These are phyloP conservation scores for Rhodotorula toruloides DNA, from an alignment of 768 basidiomycete genomes.

Conservation along the genomic window DNA sequence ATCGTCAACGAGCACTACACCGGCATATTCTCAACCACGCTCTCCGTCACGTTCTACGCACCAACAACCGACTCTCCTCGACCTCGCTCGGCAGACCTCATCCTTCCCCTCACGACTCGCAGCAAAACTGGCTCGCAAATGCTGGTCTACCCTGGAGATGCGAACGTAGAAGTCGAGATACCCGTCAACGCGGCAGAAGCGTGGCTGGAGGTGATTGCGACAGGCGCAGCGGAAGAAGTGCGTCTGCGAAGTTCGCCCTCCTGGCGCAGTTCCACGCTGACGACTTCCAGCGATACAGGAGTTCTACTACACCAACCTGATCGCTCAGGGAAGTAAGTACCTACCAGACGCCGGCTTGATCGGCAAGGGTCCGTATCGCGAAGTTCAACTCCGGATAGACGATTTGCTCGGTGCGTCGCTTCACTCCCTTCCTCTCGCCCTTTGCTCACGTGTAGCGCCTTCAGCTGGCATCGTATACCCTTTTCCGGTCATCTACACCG, in stretches of 20 bases:
- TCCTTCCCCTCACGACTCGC: conserved; percentile 13
- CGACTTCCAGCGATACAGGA: not conserved
- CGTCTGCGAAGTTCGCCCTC: not conserved
- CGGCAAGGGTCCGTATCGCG: conserved; percentile 17
- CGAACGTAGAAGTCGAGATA: not conserved
- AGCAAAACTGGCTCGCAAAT: conserved; percentile 12
- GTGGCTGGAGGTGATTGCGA: conserved; percentile 4
- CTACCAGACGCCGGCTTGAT: not conserved
- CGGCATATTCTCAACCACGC: conserved; percentile 1
- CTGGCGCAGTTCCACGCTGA: not conserved
- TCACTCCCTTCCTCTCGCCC: not conserved
- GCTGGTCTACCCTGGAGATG: conserved; percentile 10
- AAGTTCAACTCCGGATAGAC: conserved; percentile 27
- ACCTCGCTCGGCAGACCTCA: not conserved
- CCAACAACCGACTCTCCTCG: not conserved
- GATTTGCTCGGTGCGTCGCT: conserved; percentile 8
- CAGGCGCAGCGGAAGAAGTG: not conserved
- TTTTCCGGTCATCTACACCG: conserved; percentile 26
- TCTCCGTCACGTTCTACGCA: conserved; percentile 10
- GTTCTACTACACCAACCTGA: conserved; percentile 21
- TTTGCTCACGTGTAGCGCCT: too few relatives aligned
- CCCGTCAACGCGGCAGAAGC: conserved; percentile 1
- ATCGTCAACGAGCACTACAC: conserved; percentile 11
- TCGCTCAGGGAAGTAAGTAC: not conserved
- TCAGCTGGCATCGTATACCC: conserved; percentile 17